Evolutionary conservation across 441 rosid genomes (phyloP).

Genomic region (Rhodomyrtus psidioides): DNA sequence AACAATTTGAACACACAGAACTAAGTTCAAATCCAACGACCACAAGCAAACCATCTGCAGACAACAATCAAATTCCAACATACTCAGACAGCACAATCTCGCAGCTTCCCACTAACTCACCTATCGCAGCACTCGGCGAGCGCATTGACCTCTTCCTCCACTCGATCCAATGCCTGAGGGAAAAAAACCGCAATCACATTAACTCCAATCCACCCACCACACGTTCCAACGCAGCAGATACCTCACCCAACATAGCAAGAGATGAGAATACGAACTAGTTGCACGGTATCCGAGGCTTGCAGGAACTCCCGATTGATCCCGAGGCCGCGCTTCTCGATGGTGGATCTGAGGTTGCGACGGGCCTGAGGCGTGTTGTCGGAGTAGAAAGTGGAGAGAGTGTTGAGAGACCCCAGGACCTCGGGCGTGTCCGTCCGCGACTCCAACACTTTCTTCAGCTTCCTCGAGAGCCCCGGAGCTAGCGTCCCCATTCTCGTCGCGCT

Average conservation of each 20-base stretch:
- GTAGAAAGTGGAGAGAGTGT: conserved; percentile 83
- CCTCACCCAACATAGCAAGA: not conserved
- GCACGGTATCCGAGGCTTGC: conserved; percentile 63
- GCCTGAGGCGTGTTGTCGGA: conserved; percentile 76
- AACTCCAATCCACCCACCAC: not conserved
- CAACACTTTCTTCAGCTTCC: conserved; percentile 89
- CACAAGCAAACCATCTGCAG: not conserved
- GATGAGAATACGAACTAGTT: conserved; percentile 23
- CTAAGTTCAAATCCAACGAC: not conserved
- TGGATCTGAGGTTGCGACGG: conserved; percentile 97
- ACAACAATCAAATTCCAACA: not conserved
- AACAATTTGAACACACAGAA: not conserved
- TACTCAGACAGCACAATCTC: not conserved
- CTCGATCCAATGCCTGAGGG: conserved; percentile 72
- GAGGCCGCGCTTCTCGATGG: conserved; percentile 93
- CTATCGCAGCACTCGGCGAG: conserved; percentile 93
- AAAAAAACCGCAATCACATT: not conserved
- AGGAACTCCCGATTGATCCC: conserved; percentile 81
- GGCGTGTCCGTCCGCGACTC: conserved; percentile 87
- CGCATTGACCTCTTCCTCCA: conserved; percentile 86
- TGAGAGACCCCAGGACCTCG: conserved; percentile 74
- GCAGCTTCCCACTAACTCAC: conserved; percentile 9
- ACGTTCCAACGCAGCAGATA: not conserved
- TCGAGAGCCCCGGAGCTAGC: conserved; percentile 88
- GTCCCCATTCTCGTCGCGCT: conserved; percentile 27